Conservation (phyloP, 495 filamentous ascomycete species). For the Corynascus novoguineensis region DNA sequence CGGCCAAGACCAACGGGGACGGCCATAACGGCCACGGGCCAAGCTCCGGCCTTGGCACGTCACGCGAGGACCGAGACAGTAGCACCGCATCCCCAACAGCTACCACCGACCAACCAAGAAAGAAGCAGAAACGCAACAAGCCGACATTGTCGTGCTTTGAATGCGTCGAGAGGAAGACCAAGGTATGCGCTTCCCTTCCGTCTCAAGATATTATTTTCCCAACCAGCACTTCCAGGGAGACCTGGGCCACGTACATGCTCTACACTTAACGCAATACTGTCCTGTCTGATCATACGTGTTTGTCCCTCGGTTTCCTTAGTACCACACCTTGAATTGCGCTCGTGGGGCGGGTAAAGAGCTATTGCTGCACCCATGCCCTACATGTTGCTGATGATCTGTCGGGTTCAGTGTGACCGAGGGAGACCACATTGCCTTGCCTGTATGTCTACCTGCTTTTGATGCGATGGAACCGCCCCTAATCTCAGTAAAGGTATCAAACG, state of each 20-base stretch:
- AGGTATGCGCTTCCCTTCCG: conserved; percentile 39
- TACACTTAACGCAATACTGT: not conserved
- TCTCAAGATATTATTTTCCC: not conserved
- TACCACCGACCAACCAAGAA: conserved; percentile 40
- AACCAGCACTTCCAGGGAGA: not conserved
- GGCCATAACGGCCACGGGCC: conserved; percentile 7
- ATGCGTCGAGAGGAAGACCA: conserved; percentile 67
- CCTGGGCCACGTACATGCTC: not conserved
- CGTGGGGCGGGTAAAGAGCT: too few relatives aligned
- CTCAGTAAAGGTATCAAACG: conserved; percentile 52
- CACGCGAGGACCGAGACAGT: conserved; percentile 21
- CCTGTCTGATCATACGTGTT: not conserved
- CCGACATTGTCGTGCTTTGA: conserved; percentile 67
- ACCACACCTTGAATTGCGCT: too few relatives aligned
- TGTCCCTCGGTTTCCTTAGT: not conserved
- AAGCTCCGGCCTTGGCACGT: conserved; percentile 17
- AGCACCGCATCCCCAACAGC: conserved; percentile 28
- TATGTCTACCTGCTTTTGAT: conserved; percentile 24
- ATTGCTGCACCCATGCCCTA: too few relatives aligned
- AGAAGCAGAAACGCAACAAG: conserved; percentile 71
- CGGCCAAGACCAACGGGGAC: not conserved
- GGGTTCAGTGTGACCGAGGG: conserved; percentile 50
- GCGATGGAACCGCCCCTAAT: not conserved
- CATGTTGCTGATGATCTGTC: conserved; percentile 8
- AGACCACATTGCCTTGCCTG: conserved; percentile 62